Conservation (phyloP, 1,139 yeast species). For the Kodamaea sp. region DNA sequence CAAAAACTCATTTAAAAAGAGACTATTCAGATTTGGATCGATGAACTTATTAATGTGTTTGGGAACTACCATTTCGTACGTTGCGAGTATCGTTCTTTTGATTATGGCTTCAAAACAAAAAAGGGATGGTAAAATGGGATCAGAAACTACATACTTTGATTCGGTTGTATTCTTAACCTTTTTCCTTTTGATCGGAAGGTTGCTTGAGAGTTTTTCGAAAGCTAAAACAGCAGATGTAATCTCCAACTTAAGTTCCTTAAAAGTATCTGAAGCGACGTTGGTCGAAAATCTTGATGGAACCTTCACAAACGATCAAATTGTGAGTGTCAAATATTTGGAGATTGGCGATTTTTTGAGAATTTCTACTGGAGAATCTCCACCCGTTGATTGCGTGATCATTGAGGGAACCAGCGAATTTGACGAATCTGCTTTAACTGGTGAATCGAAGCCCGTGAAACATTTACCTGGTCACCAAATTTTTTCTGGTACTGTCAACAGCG, state of each 20-base stretch:
- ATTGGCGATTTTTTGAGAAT: slow-evolving; percentile 62
- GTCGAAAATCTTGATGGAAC: slow-evolving; percentile 32
- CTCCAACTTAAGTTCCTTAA: slow-evolving; percentile 50
- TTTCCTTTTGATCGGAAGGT: slow-evolving; percentile 68
- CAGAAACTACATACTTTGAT: slow-evolving; percentile 70
- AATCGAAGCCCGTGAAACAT: slow-evolving; percentile 53
- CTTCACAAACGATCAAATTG: slow-evolving; percentile 32
- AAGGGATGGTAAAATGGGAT: slow-evolving; percentile 36
- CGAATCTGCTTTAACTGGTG: slow-evolving; percentile 81
- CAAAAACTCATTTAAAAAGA: slow-evolving; percentile 54
- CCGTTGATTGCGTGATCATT: slow-evolving; percentile 67
- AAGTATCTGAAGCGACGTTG: slow-evolving; percentile 52
- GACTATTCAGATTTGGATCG: slow-evolving; percentile 71
- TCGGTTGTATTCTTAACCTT: slow-evolving; percentile 76
- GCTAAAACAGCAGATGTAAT: slow-evolving; percentile 68
- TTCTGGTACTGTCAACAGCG: slow-evolving; percentile 72
- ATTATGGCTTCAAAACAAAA: slow-evolving; percentile 47
- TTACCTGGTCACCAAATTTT: slow-evolving; percentile 60
- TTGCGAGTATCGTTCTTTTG: slow-evolving; percentile 63
- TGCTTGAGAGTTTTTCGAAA: slow-evolving; percentile 67
- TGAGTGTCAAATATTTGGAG: slow-evolving; percentile 58
- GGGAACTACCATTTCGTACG: slow-evolving; percentile 73
- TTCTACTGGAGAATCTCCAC: slow-evolving; percentile 70
- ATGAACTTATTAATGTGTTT: slow-evolving; percentile 73
- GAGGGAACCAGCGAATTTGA: slow-evolving; percentile 63